Evolutionary conservation across 2,329 filamentous ascomycete genomes (phyloP), one percentile per base, ranked within the genome.

Genomic region (Arthrobotrys entomopaga): DNA sequence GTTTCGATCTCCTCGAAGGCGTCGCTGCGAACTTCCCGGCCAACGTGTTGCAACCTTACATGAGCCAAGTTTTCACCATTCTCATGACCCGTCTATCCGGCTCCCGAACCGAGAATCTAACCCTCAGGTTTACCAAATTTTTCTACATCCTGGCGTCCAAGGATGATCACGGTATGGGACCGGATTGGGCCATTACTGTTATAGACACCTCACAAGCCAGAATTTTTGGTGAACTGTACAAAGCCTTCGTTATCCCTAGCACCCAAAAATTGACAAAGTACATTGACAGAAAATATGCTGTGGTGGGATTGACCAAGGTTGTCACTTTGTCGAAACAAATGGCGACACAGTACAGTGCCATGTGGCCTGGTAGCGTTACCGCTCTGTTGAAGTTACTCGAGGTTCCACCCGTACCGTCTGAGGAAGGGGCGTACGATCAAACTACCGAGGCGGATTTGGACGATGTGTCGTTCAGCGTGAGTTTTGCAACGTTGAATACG

Each of bases 401-500:
- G 80, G 96, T 97, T 82, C 92, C 94, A 24, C 93, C 94, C 40
- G 87, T 94, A 85, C 85, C 13, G 16, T 83, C 86, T 5, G 83
- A 84, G 15, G 83, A 86, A 40, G 56, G 26, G 89, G 90, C 67
- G 89, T 75, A 75, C 43, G 71, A 75, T 24, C 71, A 70, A 40
- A 59, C 71, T 13, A 61, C 65, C 8, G 95, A 98, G 80, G 89
- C 92, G 2, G 94, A 98, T 79, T 91, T 97, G 24, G 95, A 99
- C 79, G 95, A 99, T 81, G 89, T 97, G 77, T 90, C 92, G 26
- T 99, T 99, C 80, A 95, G 95, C 24, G 89, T 97, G 77, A 94
- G 93, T 7, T 99, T 96, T 82, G 98, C 95, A 0, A 90, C 91
- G 34, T 86, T 99, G 76, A 96, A 94, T 83, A 97, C 94, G 0